phyloP scores from a whole-genome alignment of 352 stramenopile species.

The Phytopythium mirpurense region DNA sequence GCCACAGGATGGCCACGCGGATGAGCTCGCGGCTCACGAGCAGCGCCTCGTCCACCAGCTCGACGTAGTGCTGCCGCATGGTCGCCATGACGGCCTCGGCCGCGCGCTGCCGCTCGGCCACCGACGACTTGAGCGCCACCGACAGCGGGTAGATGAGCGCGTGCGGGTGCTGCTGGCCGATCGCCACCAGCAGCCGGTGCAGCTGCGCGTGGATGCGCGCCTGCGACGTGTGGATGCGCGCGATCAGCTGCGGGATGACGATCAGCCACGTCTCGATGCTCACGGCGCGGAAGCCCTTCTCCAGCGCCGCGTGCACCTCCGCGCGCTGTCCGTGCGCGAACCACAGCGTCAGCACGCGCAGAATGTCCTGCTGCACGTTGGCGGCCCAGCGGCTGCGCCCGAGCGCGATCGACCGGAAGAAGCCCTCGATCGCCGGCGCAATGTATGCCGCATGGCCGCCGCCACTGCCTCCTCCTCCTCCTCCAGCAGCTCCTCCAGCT shows the following conservation, averaged over 20 bases:
- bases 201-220: conserved; percentile 71
- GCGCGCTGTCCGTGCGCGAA: conserved; percentile 94
- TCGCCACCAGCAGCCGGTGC: conserved; percentile 82
- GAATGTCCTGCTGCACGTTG: conserved; percentile 97
- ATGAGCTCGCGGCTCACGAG: conserved; percentile 98
- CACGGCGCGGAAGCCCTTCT: conserved; percentile 87
- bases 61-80: conserved; percentile 90
- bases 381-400: conserved; percentile 94
- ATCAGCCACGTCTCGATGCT: conserved; percentile 97
- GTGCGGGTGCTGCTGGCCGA: conserved; percentile 95
- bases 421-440: conserved; percentile 80
- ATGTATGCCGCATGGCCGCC: conserved; percentile 63
- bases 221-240: conserved; percentile 76
- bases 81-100: conserved; percentile 95
- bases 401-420: conserved; percentile 95
- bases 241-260: conserved; percentile 97
- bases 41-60: conserved; percentile 93
- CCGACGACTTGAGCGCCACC: conserved; percentile 94
- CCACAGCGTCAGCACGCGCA: conserved; percentile 97
- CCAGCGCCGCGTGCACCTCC: conserved; percentile 82
- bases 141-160: conserved; percentile 98
- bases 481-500: no score
- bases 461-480: no score
- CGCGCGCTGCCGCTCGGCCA: conserved; percentile 83
- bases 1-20: conserved; percentile 97